phyloP scores from a whole-genome alignment of 768 basidiomycete genomes.

The Tubosaeta brunneosetosa region DNA sequence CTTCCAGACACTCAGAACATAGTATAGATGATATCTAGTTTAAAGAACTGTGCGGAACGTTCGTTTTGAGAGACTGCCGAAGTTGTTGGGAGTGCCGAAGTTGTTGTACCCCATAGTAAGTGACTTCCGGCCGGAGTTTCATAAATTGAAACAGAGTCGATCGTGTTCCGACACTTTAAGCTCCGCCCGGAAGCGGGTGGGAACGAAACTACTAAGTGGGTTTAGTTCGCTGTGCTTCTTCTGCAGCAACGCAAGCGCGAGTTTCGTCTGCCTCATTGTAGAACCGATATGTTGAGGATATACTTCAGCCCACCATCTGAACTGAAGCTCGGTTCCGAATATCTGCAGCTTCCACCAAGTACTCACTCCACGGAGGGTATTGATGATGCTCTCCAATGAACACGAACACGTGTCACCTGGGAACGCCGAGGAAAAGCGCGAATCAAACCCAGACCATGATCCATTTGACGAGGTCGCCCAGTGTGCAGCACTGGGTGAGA shows the following conservation, averaged over 20 bases:
- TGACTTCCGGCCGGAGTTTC: too few relatives aligned
- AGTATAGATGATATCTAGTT: too few relatives aligned
- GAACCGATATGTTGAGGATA: not conserved
- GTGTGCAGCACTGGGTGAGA: conserved; percentile 37
- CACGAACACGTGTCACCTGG: not conserved
- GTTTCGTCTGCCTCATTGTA: not conserved
- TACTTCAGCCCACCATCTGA: not conserved
- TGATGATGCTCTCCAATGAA: not conserved
- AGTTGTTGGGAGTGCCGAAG: too few relatives aligned
- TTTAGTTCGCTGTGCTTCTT: not conserved
- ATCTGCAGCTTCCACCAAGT: not conserved
- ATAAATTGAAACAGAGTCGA: too few relatives aligned
- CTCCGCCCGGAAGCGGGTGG: too few relatives aligned
- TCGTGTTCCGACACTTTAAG: too few relatives aligned
- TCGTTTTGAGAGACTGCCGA: too few relatives aligned
- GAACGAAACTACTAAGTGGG: too few relatives aligned
- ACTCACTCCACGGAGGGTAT: not conserved
- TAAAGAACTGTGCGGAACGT: too few relatives aligned
- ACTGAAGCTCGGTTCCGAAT: not conserved
- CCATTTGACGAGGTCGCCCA: conserved; percentile 16
- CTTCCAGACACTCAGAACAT: too few relatives aligned
- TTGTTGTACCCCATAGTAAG: too few relatives aligned
- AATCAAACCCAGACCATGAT: not conserved
- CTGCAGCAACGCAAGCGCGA: not conserved
- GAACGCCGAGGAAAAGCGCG: conserved; percentile 5